Evolutionary conservation across 768 basidiomycete genomes (phyloP).

Genomic region (Collybia mongolica): DNA sequence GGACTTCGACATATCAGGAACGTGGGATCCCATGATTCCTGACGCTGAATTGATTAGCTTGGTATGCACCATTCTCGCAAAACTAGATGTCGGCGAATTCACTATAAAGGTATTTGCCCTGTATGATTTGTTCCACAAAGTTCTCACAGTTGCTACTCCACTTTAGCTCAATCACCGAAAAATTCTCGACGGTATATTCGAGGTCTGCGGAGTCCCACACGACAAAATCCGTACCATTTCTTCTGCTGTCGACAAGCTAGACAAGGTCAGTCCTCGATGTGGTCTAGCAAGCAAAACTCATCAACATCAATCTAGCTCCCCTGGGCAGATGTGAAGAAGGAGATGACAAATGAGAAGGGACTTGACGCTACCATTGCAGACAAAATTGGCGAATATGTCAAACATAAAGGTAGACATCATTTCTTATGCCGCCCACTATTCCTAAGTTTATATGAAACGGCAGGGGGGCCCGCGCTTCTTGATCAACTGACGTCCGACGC

Average conservation of each 20-base stretch:
- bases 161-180: slow-evolving; percentile 90
- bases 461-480: slow-evolving; percentile 80
- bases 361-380: slow-evolving; percentile 80
- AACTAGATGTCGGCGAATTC: slow-evolving; percentile 90
- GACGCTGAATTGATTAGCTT: slow-evolving; percentile 90
- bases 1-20: slow-evolving; percentile 95
- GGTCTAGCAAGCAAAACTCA: neutral
- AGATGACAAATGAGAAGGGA: slow-evolving; percentile 97
- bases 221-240: slow-evolving; percentile 93
- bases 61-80: slow-evolving; percentile 75
- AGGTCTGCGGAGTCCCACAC: slow-evolving; percentile 89
- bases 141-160: neutral
- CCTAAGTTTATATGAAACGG: neutral
- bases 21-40: slow-evolving; percentile 96
- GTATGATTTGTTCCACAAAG: neutral
- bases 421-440: neutral
- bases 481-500: slow-evolving; percentile 64
- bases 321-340: slow-evolving; percentile 90
- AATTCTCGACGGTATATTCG: slow-evolving; percentile 95
- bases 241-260: slow-evolving; percentile 96
- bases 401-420: slow-evolving; percentile 73
- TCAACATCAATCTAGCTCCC: slow-evolving; percentile 51
- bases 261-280: slow-evolving; percentile 62
- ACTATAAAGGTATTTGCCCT: slow-evolving; percentile 72
- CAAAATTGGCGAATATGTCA: slow-evolving; percentile 96